Percentiles rank a stretch among this genome's conserved stretches.
Conservation (phyloP, 1,139 yeast species). For the Candida mesenterica region DNA sequence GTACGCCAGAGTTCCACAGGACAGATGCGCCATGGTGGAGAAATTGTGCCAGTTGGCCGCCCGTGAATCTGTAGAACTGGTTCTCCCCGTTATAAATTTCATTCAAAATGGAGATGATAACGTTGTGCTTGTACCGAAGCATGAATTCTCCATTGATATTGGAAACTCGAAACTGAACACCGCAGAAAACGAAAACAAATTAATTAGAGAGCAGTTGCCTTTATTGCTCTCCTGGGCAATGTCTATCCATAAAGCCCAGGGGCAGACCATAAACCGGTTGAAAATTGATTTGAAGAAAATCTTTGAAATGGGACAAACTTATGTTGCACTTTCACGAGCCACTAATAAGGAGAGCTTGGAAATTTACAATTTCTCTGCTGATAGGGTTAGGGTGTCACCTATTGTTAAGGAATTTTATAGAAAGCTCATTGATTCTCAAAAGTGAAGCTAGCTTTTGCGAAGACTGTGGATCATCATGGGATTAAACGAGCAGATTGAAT, state of each 20-base stretch:
- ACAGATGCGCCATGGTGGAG: constrained; percentile 26
- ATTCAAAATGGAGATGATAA: constrained; percentile 33
- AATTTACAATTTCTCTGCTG: constrained; percentile 65
- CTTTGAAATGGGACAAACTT: constrained; percentile 91
- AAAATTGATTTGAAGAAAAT: constrained; percentile 67
- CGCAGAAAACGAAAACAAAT: constrained; percentile 20
- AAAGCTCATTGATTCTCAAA: not conserved
- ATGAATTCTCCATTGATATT: constrained; percentile 59
- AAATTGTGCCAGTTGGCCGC: constrained; percentile 34
- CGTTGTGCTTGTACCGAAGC: constrained; percentile 57
- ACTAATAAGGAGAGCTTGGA: constrained; percentile 71
- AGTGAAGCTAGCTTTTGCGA: too few relatives aligned
- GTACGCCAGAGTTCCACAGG: constrained; percentile 27
- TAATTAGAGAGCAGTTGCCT: constrained; percentile 69
- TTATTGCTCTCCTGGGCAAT: constrained; percentile 82
- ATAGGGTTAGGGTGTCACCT: constrained; percentile 60
- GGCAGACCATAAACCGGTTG: constrained; percentile 81
- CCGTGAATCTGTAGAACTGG: constrained; percentile 23
- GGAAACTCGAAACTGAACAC: constrained; percentile 2
- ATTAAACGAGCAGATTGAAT: constrained; percentile 1
- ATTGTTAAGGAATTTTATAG: constrained; percentile 67
- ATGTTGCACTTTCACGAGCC: constrained; percentile 91
- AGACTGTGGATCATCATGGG: too few relatives aligned
- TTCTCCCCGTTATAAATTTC: constrained; percentile 60
- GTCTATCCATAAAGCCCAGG: constrained; percentile 90